Evolutionary conservation across 192 early-diverging fungal genomes (phyloP), one percentile per base, ranked within the genome.

Genomic region (Coemansia sp.): DNA sequence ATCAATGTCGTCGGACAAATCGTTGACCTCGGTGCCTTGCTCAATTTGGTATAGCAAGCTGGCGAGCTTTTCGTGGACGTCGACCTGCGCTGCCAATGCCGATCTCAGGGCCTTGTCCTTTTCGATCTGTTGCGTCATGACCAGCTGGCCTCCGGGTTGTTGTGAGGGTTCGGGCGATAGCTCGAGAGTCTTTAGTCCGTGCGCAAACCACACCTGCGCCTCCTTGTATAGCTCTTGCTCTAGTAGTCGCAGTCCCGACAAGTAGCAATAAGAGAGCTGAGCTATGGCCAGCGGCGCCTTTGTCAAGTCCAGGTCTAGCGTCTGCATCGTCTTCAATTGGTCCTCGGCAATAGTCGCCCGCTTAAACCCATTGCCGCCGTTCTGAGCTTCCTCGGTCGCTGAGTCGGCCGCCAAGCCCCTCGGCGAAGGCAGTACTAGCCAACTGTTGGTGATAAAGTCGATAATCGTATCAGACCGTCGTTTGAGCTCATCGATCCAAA

Each of bases 181-280:
- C n/a, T 38, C 44, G 16, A 69, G 46, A 9, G 46, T 40, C 13
- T 9, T 32, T 5, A 62, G 68, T 4, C 76, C 71, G 10, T 47
- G 70, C 10, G 33, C 55, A 65, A 81, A 81, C 78, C 78, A 81
- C 13, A 16, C 26, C 6, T 67, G 78, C 16, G 78, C 78, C 2
- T 44, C 37, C 17, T 55, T 53, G 58, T 69, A 72, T 26, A 40
- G 52, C 61, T 68, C 70, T 19, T 61, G 66, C 61, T 81, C 78
- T 9, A 81, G 23, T 19, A 69, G 70, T 14, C 78, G 74, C 43
- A 81, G 74, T 3, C 78, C 78, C 0, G 74, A 62, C 23, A 81
- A 42, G 65, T 81, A 81, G 64, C 67, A 63, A 47, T 73, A 68
- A 6, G 78, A 47, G 0, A 75, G 44, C 13, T 62, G 63, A 53